Conservation (phyloP, 805 yeast species). For the Kluyveromyces siamensis region DNA sequence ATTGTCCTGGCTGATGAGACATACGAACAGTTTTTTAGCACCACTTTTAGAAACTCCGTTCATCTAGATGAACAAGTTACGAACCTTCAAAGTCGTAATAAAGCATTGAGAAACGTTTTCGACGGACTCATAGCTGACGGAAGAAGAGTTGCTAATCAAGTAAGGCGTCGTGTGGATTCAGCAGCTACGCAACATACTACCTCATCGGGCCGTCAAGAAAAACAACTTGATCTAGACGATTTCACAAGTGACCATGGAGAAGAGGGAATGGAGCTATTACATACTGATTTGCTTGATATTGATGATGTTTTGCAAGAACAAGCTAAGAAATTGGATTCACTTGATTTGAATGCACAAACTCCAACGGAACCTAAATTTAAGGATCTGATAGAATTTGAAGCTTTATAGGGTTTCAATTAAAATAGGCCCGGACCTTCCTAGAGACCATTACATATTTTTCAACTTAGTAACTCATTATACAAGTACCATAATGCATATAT, state of each 20-base stretch:
- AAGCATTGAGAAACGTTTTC: slow-evolving; percentile 75
- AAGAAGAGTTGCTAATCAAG: slow-evolving; percentile 80
- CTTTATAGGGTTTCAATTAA: slow-evolving; percentile 6
- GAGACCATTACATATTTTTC: neutral
- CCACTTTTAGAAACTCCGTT: slow-evolving; percentile 56
- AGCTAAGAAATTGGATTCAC: slow-evolving; percentile 9
- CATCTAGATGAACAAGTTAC: slow-evolving; percentile 52
- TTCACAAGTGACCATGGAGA: slow-evolving; percentile 21
- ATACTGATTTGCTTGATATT: slow-evolving; percentile 22
- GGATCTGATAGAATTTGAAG: slow-evolving; percentile 27
- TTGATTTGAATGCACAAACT: slow-evolving; percentile 7
- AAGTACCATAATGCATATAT: neutral
- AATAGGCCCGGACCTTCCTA: neutral
- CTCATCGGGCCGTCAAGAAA: slow-evolving; percentile 9
- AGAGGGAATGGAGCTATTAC: slow-evolving; percentile 22
- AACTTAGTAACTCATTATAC: neutral
- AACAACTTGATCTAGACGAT: slow-evolving; percentile 25
- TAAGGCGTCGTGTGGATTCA: slow-evolving; percentile 78
- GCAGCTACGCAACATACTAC: slow-evolving; percentile 34
- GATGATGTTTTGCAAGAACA: slow-evolving; percentile 11
- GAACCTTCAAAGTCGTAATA: slow-evolving; percentile 35
- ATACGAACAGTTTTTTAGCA: slow-evolving; percentile 72
- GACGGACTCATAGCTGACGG: slow-evolving; percentile 91
- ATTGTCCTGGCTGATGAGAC: slow-evolving; percentile 90
- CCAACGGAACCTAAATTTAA: slow-evolving; percentile 6